Percentiles rank a stretch among this genome's conserved stretches.
Evolutionary conservation across 2,329 filamentous ascomycete genomes (phyloP).

Genomic region (Cytospora paraplurivora): DNA sequence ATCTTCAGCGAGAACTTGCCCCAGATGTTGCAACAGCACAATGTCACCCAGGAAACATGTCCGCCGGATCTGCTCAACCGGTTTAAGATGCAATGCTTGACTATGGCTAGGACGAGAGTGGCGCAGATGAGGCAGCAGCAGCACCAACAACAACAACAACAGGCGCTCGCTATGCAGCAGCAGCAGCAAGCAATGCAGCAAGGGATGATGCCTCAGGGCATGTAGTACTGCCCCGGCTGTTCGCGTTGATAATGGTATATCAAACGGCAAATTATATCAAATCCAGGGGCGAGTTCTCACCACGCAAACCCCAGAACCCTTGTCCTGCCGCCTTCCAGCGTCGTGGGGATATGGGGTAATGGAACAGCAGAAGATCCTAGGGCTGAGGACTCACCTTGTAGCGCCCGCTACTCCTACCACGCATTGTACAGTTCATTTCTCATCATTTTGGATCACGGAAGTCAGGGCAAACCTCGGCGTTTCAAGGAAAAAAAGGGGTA

Average conservation of each 20-base stretch:
- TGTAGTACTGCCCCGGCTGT: conserved; percentile 38
- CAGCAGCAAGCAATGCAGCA: conserved; percentile 44
- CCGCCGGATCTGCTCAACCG: conserved; percentile 49
- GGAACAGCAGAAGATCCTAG: not conserved
- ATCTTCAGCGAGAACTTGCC: conserved; percentile 46
- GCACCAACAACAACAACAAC: conserved; percentile 30
- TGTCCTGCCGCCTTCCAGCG: not conserved
- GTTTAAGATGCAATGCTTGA: conserved; percentile 47
- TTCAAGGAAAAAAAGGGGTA: conserved; percentile 16
- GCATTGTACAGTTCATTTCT: conserved; percentile 6
- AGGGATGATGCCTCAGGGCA: conserved; percentile 57
- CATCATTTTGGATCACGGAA: not conserved
- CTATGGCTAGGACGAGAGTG: conserved; percentile 43
- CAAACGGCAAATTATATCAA: not conserved
- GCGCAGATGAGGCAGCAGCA: conserved; percentile 31
- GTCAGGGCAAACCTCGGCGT: conserved; percentile 13
- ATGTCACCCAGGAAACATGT: conserved; percentile 45
- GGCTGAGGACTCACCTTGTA: not conserved
- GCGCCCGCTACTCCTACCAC: not conserved
- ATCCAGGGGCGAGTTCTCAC: not conserved
- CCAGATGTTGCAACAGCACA: conserved; percentile 41
- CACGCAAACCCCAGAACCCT: not conserved
- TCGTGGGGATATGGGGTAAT: not conserved
- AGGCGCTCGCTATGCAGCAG: conserved; percentile 40
- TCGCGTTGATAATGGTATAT: not conserved